These are phyloP conservation scores for Exophiala lecanii-corni DNA, from an alignment of 2,329 filamentous ascomycete genomes.

Conservation along the genomic window DNA sequence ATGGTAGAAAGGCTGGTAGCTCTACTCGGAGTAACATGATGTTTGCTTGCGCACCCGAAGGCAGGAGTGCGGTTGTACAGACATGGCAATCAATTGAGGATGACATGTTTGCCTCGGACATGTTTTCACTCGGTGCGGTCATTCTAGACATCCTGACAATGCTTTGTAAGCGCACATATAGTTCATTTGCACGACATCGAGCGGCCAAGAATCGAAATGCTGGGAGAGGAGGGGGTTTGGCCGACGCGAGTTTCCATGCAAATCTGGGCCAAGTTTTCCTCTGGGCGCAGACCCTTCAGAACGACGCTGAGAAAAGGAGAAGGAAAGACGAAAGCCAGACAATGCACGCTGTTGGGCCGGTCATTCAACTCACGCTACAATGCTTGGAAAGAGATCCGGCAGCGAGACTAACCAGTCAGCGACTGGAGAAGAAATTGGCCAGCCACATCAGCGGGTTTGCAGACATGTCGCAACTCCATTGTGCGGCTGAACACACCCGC, in stretches of 20 bases:
- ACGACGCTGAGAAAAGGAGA: conserved; percentile 40
- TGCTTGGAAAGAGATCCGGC: conserved; percentile 36
- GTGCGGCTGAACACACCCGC: conserved; percentile 6
- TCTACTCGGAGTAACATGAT: conserved; percentile 14
- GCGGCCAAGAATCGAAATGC: conserved; percentile 48
- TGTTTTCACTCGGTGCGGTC: conserved; percentile 57
- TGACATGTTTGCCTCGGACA: conserved; percentile 43
- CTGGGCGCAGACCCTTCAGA: conserved; percentile 51
- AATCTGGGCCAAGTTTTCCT: conserved; percentile 52
- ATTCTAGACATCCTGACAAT: conserved; percentile 57
- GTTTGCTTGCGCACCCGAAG: conserved; percentile 33
- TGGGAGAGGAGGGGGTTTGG: conserved; percentile 45
- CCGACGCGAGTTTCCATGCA: conserved; percentile 56
- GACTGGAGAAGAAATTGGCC: conserved; percentile 29
- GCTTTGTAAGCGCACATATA: conserved; percentile 53
- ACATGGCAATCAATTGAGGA: conserved; percentile 37
- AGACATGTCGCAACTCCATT: conserved; percentile 18
- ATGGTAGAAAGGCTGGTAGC: conserved; percentile 5
- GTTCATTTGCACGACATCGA: conserved; percentile 53
- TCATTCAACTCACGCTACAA: conserved; percentile 35
- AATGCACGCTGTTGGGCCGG: conserved; percentile 36
- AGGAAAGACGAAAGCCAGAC: conserved; percentile 32
- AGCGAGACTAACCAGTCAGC: conserved; percentile 30
- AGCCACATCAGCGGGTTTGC: conserved; percentile 38
- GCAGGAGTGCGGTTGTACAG: conserved; percentile 31